Percentiles rank a stretch among this genome's conserved stretches.
Evolutionary conservation across 2,329 filamentous ascomycete species (phyloP).

Genomic region (Venturia oleaginea): DNA sequence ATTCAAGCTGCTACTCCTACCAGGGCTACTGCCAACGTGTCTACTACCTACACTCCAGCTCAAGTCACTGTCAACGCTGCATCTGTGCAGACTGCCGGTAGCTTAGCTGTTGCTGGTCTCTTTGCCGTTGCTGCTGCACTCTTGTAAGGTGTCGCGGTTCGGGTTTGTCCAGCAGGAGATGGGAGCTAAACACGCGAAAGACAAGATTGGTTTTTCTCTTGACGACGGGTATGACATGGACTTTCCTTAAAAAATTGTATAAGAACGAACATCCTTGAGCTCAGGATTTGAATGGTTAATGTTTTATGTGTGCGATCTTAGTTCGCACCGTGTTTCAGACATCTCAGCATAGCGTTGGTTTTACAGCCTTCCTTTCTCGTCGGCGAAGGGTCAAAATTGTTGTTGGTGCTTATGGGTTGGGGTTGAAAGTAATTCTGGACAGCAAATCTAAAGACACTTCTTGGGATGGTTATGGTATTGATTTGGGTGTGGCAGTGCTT

Average conservation of each 20-base stretch:
- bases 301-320: neutral
- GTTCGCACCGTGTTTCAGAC: neutral
- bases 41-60: neutral
- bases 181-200: neutral
- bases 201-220: neutral
- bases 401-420: too few species aligned
- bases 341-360: slow-evolving; percentile 1
- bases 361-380: neutral
- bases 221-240: neutral
- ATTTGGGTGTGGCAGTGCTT: too few species aligned
- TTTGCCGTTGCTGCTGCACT: neutral
- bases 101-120: slow-evolving; percentile 3
- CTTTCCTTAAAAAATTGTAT: neutral
- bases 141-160: neutral
- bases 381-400: too few species aligned
- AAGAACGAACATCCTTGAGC: neutral
- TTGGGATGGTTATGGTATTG: neutral
- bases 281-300: neutral
- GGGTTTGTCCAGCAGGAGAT: neutral
- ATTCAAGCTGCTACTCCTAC: slow-evolving; percentile 8
- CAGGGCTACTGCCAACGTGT: neutral
- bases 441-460: neutral
- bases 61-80: slow-evolving; percentile 10
- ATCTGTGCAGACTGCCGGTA: neutral
- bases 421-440: neutral